Evolutionary conservation across 2,329 filamentous ascomycete species (phyloP).

Genomic region (Neodidymelliopsis sp.): DNA sequence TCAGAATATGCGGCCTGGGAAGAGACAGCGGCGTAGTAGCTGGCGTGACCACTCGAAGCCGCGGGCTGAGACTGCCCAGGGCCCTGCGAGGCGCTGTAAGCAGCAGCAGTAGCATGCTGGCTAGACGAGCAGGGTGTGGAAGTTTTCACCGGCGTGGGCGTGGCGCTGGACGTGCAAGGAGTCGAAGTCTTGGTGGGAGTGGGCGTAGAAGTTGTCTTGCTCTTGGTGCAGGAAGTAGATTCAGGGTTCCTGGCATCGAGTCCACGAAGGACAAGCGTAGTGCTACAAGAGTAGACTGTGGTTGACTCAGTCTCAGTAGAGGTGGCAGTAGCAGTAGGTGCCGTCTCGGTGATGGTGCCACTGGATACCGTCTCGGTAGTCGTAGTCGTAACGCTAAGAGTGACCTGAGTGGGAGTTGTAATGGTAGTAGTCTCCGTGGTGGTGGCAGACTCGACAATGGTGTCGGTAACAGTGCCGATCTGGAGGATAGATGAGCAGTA

Average conservation of each 20-base stretch:
- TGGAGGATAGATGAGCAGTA: constrained; percentile 17
- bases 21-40: not conserved
- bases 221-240: constrained; percentile 18
- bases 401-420: constrained; percentile 16
- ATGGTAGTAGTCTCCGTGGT: constrained; percentile 15
- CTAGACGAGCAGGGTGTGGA: constrained; percentile 9
- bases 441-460: constrained; percentile 11
- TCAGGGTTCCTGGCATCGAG: constrained; percentile 5
- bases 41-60: not conserved
- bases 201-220: constrained; percentile 12
- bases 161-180: constrained; percentile 5
- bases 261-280: constrained; percentile 8
- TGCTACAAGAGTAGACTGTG: constrained; percentile 15
- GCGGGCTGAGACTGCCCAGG: not conserved
- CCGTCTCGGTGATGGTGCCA: constrained; percentile 15
- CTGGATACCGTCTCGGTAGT: constrained; percentile 11
- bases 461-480: constrained; percentile 13
- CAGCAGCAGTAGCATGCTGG: constrained; percentile 8
- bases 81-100: not conserved
- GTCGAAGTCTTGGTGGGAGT: constrained; percentile 6
- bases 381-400: constrained; percentile 8
- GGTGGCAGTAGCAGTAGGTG: constrained; percentile 5
- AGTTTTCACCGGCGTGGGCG: constrained; percentile 3
- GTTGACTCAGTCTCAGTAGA: constrained; percentile 1
- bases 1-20: constrained; percentile 1